Evolutionary conservation across 495 filamentous ascomycete genomes (phyloP), one percentile per base, ranked within the genome.

Genomic region (Neurospora sp.): DNA sequence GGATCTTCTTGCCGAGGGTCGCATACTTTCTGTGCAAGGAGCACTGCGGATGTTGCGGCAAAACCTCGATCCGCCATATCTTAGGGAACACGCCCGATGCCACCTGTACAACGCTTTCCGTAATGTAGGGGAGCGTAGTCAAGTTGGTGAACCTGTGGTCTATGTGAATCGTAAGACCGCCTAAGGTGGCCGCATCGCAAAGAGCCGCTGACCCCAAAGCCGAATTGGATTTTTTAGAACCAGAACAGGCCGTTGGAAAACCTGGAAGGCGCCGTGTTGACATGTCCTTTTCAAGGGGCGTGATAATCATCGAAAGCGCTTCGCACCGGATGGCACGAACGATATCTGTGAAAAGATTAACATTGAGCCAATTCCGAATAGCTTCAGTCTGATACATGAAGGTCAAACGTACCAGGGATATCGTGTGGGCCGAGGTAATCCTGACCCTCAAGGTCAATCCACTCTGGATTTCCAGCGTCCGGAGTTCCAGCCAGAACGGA

Each of bases 211-310:
- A 31, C 31, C 31, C 31, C 31, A 31, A 31, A 31, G 31, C 31
- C 31, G 31, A 31, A 31, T 31, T 31, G 31, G 0, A 31, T 31
- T 31, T 31, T 31, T 31, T 20, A 27, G 45, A 8, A 53, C 22
- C 53, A 61, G 53, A 35, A 17, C 53, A 65, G 0, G 1, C 53
- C 14, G 12, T 65, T 31, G 1, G 0, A 35, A 17, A 1, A 3
- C 0, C 2, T 0, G 53, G 12, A 65, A 17, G 0, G 0, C 14
- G 12, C 0, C 53, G 53, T 14, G 1, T 0, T 4, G 22, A 3
- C 12, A 31, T 0, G 53, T 65, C 53, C 7, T 65, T 8, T 1
- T 16, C 0, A 8, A 65, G 5, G 12, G 53, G 9, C 27, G 5
- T 1, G 12, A 3, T 1, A 37, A 65, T 65, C 27, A 65, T 65